These are phyloP conservation scores for Cryptomeria japonica DNA, from an alignment of 75 land plant genomes.

Conservation along the genomic window DNA sequence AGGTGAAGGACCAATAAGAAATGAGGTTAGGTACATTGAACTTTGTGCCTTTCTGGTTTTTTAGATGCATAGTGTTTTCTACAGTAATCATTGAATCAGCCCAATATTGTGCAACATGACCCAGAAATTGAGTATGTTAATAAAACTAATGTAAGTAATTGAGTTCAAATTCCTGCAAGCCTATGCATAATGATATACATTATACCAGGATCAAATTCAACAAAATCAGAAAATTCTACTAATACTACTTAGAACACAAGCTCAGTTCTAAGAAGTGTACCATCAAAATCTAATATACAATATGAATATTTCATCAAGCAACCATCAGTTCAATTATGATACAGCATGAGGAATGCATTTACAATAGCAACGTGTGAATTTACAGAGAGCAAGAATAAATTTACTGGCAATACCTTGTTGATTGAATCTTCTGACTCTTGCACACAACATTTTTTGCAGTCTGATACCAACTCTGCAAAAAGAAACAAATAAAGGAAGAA, in stretches of 20 bases:
- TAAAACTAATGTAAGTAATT: not conserved
- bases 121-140: not conserved
- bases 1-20: no score
- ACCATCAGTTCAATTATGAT: not conserved
- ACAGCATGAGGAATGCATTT: not conserved
- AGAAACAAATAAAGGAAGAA: not conserved
- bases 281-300: not conserved
- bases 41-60: not conserved
- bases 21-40: no score
- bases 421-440: slow-evolving; percentile 84
- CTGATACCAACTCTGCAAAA: slow-evolving; percentile 74
- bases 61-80: not conserved
- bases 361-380: not conserved
- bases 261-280: not conserved
- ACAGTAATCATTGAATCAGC: not conserved
- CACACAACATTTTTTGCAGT: slow-evolving; percentile 77
- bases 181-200: not conserved
- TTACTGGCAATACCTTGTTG: slow-evolving; percentile 56
- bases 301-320: not conserved
- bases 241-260: not conserved
- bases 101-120: not conserved
- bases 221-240: not conserved
- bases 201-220: not conserved
- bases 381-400: not conserved
- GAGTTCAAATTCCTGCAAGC: not conserved